Evolutionary conservation across 306 rosid species (phyloP).

Genomic region (Cucurbita argyrosperma): DNA sequence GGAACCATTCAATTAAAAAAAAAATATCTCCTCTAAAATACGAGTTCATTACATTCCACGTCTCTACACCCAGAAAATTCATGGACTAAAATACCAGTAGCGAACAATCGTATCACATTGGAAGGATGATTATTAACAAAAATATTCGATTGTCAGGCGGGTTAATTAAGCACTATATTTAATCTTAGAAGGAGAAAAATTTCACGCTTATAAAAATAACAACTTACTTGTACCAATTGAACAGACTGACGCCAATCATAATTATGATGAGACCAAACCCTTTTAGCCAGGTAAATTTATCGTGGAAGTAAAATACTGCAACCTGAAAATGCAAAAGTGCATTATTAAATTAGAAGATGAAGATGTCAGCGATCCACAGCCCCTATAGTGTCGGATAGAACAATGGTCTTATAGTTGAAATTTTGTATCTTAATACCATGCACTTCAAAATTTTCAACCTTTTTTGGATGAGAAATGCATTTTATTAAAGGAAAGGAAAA

Average conservation of each 20-base stretch:
- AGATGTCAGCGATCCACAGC: neutral
- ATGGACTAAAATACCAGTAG: neutral
- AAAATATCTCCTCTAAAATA: neutral
- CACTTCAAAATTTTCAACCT: neutral
- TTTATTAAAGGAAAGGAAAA: neutral
- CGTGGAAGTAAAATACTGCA: slow-evolving; percentile 88
- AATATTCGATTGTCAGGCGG: neutral
- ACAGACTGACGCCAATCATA: slow-evolving; percentile 81
- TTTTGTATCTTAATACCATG: neutral
- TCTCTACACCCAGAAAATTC: no score
- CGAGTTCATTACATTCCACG: neutral
- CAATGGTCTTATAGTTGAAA: neutral
- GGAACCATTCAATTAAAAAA: neutral
- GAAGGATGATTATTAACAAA: neutral
- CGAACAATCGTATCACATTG: neutral
- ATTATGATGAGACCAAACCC: slow-evolving; percentile 70
- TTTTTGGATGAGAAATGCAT: neutral
- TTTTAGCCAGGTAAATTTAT: slow-evolving; percentile 73
- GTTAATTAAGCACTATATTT: neutral
- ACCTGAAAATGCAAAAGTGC: slow-evolving; percentile 34
- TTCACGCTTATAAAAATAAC: slow-evolving; percentile 1
- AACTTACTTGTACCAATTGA: slow-evolving; percentile 97
- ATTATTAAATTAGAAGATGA: slow-evolving; percentile 7
- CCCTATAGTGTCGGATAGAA: neutral
- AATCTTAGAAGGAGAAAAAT: neutral